A percentile compares a stretch with the other conserved stretches of the same genome.
Conservation (phyloP, 2,329 filamentous ascomycete species). For the Xylariaceae sp. region DNA sequence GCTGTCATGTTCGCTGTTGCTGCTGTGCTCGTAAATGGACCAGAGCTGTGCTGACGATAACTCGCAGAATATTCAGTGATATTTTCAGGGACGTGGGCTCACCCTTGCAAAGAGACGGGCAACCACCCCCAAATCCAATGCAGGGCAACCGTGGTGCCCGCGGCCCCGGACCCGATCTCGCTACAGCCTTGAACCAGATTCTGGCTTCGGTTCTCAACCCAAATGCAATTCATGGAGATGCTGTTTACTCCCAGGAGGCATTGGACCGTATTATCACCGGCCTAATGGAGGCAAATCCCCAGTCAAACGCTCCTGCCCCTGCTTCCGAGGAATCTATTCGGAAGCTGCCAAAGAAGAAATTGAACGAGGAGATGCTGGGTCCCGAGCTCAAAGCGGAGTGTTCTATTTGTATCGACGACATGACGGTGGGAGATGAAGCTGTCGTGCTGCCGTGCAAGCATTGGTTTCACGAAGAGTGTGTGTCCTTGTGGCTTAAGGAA, state of each 20-base stretch:
- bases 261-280: conserved; percentile 81
- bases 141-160: conserved; percentile 13
- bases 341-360: conserved; percentile 61
- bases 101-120: conserved; percentile 19
- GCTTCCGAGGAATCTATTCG: conserved; percentile 69
- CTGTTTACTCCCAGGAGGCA: conserved; percentile 84
- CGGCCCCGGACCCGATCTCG: conserved; percentile 19
- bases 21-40: background rate
- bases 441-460: conserved; percentile 79
- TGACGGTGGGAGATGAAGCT: conserved; percentile 65
- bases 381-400: conserved; percentile 69
- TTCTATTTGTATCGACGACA: conserved; percentile 88
- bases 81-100: conserved; percentile 33
- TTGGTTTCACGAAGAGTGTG: conserved; percentile 85
- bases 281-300: conserved; percentile 76
- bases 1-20: no score
- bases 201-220: conserved; percentile 45
- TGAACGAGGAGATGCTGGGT: conserved; percentile 63
- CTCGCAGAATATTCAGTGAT: conserved; percentile 37
- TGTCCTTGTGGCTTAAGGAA: conserved; percentile 75
- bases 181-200: conserved; percentile 41
- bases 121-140: conserved; percentile 9
- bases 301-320: conserved; percentile 72
- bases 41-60: conserved; percentile 24
- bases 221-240: conserved; percentile 59